phyloP scores from a whole-genome alignment of 352 stramenopile species.

The Labyrinthula sp. region DNA sequence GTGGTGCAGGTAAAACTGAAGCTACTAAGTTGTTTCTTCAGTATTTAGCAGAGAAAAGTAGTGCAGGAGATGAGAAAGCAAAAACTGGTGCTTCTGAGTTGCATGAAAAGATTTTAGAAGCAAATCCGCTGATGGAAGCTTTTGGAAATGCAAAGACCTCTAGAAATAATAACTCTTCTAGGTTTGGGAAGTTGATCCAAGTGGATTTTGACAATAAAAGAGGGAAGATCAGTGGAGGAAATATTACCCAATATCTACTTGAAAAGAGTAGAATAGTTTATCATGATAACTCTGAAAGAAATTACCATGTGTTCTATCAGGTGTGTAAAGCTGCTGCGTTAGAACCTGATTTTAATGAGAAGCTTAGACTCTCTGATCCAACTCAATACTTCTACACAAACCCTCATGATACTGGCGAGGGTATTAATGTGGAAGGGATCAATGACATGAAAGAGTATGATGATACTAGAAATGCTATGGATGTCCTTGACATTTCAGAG shows the following conservation, averaged over 20 bases:
- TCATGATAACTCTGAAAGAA: constrained; percentile 71
- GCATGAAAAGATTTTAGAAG: constrained; percentile 53
- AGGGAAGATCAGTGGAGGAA: constrained; percentile 56
- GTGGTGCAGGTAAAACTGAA: constrained; percentile 81
- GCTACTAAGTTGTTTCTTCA: constrained; percentile 85
- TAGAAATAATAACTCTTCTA: constrained; percentile 77
- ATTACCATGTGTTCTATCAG: constrained; percentile 99
- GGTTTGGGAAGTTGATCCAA: constrained; percentile 80
- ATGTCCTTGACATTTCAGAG: constrained; percentile 56
- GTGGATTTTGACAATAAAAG: constrained; percentile 62
- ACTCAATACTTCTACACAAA: constrained; percentile 74
- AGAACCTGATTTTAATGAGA: constrained; percentile 40
- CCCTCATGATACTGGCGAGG: constrained; percentile 67
- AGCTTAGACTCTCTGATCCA: constrained; percentile 57
- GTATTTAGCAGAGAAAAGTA: constrained; percentile 63
- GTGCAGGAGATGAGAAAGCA: constrained; percentile 15
- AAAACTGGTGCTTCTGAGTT: constrained; percentile 5
- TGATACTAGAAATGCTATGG: constrained; percentile 68
- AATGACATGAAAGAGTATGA: constrained; percentile 81
- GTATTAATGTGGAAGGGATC: constrained; percentile 69
- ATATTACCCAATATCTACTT: constrained; percentile 82
- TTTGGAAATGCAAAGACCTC: constrained; percentile 74
- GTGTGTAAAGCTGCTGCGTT: constrained; percentile 51
- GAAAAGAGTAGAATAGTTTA: constrained; percentile 88
- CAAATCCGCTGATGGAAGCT: constrained; percentile 59